Evolutionary conservation across 192 early-diverging fungal genomes (phyloP), one percentile per base, ranked within the genome.

Genomic region (Coemansia erecta): DNA sequence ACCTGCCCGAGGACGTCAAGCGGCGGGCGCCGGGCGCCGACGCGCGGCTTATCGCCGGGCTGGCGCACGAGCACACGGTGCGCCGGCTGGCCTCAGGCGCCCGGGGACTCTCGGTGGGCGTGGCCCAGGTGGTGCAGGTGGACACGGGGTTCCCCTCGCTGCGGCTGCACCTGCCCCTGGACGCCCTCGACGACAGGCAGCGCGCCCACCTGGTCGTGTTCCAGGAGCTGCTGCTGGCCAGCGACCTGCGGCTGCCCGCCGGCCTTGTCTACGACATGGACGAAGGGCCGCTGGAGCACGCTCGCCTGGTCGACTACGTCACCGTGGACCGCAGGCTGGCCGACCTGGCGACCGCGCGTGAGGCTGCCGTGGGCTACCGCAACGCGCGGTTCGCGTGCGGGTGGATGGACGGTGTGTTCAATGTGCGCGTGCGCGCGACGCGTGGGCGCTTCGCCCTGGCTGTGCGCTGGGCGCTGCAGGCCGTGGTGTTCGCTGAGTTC

Each of bases 161-260:
- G 21, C 75, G 82, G 35, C 43, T 94, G 2, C 85, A 72, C 57
- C 81, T 81, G 31, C 87, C 81, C 48, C 63, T 66, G 26, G 54
- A 42, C 12, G 51, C 59, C n/a, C 55, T 94, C 0, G 81, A 86
- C n/a, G 77, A 77, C 15, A 61, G 77, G 15, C 72, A 90, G 23
- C 84, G 86, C 8, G 84, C 86, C 12, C 91, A 85, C 72, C 55
- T 93, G 37, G 83, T 85, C 9, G 73, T 93, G 44, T 90, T 92
- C 76, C 87, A 90, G 45, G 90, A 89, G 48, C 72, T 91, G n/a
- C 37, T 92, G 17, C 86, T 92, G 55, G 73, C 84, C 56, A 77
- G 77, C 8, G 79, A 85, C 28, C 45, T 85, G 26, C 44, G 59
- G 17, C 72, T 85, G 12, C 84, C 86, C 3, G 74, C 74, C 8